Conservation (phyloP, 1,139 yeast species). For the Yamadazyma songkhlaensis region DNA sequence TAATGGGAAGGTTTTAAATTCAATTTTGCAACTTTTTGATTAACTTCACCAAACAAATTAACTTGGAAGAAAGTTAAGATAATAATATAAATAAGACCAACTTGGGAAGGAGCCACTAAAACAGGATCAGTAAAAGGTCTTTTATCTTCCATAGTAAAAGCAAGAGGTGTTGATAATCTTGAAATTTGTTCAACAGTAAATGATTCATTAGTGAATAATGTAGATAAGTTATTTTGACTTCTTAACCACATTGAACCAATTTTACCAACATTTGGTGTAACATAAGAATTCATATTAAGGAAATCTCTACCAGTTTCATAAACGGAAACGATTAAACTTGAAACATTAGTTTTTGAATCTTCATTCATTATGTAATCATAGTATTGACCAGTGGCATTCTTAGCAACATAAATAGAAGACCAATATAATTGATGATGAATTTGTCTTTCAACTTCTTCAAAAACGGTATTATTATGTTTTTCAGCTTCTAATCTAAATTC, state of each 20-base stretch:
- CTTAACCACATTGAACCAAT: slow-evolving; percentile 21
- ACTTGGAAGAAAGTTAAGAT: slow-evolving; percentile 62
- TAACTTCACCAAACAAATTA: slow-evolving; percentile 55
- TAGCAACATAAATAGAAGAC: slow-evolving; percentile 39
- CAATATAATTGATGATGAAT: slow-evolving; percentile 47
- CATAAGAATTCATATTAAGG: slow-evolving; percentile 24
- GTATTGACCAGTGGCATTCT: slow-evolving; percentile 33
- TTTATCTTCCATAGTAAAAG: slow-evolving; percentile 41
- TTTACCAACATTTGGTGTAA: slow-evolving; percentile 20
- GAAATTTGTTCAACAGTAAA: slow-evolving; percentile 16
- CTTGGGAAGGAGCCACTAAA: slow-evolving; percentile 62
- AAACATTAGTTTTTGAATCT: slow-evolving; percentile 24
- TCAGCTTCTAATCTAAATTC: slow-evolving; percentile 28
- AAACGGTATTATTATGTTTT: slow-evolving; percentile 27
- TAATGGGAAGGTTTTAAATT: slow-evolving; percentile 29
- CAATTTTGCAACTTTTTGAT: slow-evolving; percentile 39
- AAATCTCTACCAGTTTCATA: slow-evolving; percentile 47
- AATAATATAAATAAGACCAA: slow-evolving; percentile 73
- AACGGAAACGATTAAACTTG: slow-evolving; percentile 23
- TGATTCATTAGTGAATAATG: slow-evolving; percentile 10
- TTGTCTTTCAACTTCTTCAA: slow-evolving; percentile 28
- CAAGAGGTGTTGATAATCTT: slow-evolving; percentile 31
- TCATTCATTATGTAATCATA: slow-evolving; percentile 26
- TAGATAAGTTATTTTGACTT: slow-evolving; percentile 11
- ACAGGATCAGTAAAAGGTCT: slow-evolving; percentile 51